Evolutionary conservation across 345 rosid genomes (phyloP).

Genomic region (Camelina laxa): DNA sequence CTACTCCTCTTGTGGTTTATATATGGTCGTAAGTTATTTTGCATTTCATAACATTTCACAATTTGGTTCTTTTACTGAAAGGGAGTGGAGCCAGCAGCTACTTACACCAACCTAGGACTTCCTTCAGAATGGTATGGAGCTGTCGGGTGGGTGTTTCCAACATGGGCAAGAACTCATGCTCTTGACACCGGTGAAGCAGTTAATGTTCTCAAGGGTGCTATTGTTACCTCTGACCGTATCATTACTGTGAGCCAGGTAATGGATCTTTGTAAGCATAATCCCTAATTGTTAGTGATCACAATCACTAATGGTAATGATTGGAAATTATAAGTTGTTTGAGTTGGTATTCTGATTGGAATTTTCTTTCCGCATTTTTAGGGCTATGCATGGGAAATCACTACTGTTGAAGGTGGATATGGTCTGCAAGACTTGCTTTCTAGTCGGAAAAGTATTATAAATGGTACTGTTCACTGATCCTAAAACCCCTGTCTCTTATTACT

Average conservation of each 20-base stretch:
- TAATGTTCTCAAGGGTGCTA: slow-evolving; percentile 93
- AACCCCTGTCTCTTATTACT: background rate
- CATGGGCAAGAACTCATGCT: slow-evolving; percentile 98
- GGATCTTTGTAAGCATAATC: slow-evolving; percentile 3
- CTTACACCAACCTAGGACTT: slow-evolving; percentile 72
- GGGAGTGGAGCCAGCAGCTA: slow-evolving; percentile 96
- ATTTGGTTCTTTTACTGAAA: slow-evolving; percentile 36
- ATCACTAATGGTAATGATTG: background rate
- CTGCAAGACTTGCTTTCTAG: slow-evolving; percentile 71
- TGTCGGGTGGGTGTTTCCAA: slow-evolving; percentile 93
- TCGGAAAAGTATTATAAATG: slow-evolving; percentile 78
- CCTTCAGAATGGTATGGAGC: slow-evolving; percentile 93
- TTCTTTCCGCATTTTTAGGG: slow-evolving; percentile 57
- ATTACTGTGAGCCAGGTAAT: slow-evolving; percentile 94
- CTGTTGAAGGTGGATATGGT: slow-evolving; percentile 94
- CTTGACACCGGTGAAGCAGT: slow-evolving; percentile 99
- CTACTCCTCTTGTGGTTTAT: background rate
- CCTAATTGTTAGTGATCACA: slow-evolving; percentile 1
- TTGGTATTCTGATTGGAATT: background rate
- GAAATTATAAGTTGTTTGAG: background rate
- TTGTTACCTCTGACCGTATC: slow-evolving; percentile 89
- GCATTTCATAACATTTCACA: background rate
- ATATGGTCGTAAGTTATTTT: background rate
- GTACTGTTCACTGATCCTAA: slow-evolving; percentile 44
- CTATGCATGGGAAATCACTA: slow-evolving; percentile 96